These are phyloP conservation scores for Wakefieldia striispora DNA, from an alignment of 768 basidiomycete species.

Conservation along the genomic window DNA sequence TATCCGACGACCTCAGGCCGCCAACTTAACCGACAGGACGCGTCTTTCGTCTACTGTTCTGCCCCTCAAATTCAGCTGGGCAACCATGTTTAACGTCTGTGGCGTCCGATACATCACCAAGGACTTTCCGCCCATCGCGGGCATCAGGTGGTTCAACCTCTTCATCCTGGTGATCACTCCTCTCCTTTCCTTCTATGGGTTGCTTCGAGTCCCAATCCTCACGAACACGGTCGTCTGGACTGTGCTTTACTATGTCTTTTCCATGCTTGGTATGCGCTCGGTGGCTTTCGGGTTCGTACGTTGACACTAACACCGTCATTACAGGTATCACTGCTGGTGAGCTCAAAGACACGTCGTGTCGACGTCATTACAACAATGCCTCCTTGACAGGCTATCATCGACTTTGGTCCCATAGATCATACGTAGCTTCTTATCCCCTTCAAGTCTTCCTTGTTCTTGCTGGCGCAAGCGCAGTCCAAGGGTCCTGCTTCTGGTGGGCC, in stretches of 20 bases:
- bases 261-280: constrained; percentile 67
- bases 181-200: constrained; percentile 65
- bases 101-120: constrained; percentile 16
- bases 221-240: constrained; percentile 59
- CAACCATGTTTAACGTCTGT: constrained; percentile 11
- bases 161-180: constrained; percentile 70
- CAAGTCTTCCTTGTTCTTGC: constrained; percentile 69
- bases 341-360: background rate
- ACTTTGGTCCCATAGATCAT: constrained; percentile 83
- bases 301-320: constrained; percentile 10
- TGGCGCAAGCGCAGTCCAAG: constrained; percentile 82
- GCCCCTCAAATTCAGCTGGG: background rate
- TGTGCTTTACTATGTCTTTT: constrained; percentile 74
- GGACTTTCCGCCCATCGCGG: constrained; percentile 47
- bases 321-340: constrained; percentile 53
- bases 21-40: constrained; percentile 6
- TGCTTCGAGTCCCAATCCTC: constrained; percentile 45
- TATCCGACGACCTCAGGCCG: constrained; percentile 11
- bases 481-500: constrained; percentile 87
- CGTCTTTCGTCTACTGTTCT: background rate
- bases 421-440: constrained; percentile 70
- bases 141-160: constrained; percentile 78
- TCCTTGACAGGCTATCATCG: constrained; percentile 66
- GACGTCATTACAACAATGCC: constrained; percentile 1
- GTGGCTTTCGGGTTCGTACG: constrained; percentile 3